Evolutionary conservation across 1,139 yeast species (phyloP).

Genomic region (Taiozyma sp.): DNA sequence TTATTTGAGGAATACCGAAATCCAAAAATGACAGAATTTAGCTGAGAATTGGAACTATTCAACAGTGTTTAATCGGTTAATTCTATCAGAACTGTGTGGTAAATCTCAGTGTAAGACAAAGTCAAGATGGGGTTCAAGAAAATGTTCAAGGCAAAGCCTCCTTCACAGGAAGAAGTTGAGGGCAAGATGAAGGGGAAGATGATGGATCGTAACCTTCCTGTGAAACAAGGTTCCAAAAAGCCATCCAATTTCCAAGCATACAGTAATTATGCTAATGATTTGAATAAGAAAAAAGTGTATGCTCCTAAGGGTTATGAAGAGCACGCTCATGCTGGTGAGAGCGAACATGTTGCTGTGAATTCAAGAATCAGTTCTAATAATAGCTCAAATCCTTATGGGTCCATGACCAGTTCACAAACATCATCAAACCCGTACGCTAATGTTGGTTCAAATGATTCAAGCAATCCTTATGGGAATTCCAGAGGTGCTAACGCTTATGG

Average conservation of each 20-base stretch:
- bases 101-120: no score
- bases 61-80: no score
- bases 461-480: neutral
- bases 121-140: conserved; percentile 30
- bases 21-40: neutral
- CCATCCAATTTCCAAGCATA: conserved; percentile 65
- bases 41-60: neutral
- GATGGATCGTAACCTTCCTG: conserved; percentile 48
- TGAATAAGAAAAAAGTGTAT: conserved; percentile 34
- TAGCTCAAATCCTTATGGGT: conserved; percentile 1
- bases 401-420: neutral
- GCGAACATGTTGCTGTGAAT: conserved; percentile 9
- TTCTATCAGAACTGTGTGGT: no score
- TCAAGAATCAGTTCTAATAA: neutral
- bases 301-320: conserved; percentile 39
- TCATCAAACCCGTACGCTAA: neutral
- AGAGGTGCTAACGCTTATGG: neutral
- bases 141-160: conserved; percentile 50
- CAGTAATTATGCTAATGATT: conserved; percentile 27
- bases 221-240: conserved; percentile 32
- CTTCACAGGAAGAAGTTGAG: conserved; percentile 53
- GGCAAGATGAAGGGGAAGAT: conserved; percentile 48
- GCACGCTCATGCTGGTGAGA: conserved; percentile 9
- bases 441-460: neutral
- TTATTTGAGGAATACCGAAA: neutral